These are phyloP conservation scores for Fusarium brevicatenulatum DNA, from an alignment of 2,329 filamentous ascomycete genomes.

Conservation along the genomic window DNA sequence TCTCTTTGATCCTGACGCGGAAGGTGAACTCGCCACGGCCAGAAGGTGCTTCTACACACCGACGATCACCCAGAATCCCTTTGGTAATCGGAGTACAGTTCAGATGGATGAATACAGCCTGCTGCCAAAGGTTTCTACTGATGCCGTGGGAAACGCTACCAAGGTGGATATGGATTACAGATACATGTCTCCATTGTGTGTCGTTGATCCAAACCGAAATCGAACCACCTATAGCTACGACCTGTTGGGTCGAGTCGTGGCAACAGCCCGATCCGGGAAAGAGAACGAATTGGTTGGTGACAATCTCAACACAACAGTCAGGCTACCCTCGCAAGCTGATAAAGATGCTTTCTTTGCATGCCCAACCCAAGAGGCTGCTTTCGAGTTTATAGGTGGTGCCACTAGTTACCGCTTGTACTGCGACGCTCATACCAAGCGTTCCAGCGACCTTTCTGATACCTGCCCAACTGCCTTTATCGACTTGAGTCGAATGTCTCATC, in stretches of 20 bases:
- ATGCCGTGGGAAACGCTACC: neutral
- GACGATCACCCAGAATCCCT: neutral
- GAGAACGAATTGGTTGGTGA: neutral
- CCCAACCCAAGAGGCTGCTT: neutral
- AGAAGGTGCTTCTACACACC: neutral
- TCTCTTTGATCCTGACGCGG: neutral
- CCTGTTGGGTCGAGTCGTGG: neutral
- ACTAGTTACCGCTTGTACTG: neutral
- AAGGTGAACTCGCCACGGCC: neutral
- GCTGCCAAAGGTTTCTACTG: neutral
- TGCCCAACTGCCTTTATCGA: neutral
- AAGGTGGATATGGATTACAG: neutral
- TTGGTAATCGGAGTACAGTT: neutral
- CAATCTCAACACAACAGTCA: neutral
- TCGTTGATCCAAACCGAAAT: neutral
- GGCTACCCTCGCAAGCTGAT: no score
- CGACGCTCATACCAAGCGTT: neutral
- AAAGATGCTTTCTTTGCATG: neutral
- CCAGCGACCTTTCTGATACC: no score
- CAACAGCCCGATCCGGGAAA: neutral
- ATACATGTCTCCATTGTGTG: neutral
- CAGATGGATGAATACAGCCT: neutral
- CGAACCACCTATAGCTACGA: neutral
- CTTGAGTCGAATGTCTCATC: neutral
- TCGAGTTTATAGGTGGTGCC: neutral